Percentiles rank a stretch among this genome's conserved stretches.
These are phyloP conservation scores for Chrysanthemum makinoi DNA, from an alignment of 129 eudicot genomes.

Conservation along the genomic window DNA sequence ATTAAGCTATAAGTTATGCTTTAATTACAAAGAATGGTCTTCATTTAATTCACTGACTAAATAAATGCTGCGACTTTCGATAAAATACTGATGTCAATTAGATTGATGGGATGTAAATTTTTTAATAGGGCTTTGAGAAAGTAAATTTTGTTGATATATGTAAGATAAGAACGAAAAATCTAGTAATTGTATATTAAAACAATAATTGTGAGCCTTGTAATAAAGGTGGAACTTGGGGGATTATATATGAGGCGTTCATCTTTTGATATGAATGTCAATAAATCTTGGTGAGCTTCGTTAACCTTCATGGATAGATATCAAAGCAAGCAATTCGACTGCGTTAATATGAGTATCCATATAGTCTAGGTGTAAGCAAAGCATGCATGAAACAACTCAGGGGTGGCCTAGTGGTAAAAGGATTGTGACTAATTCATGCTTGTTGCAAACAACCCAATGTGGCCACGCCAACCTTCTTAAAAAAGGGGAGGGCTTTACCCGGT, in stretches of 20 bases:
- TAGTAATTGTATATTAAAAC: not conserved
- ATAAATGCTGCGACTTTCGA: no score
- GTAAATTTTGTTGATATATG: not conserved
- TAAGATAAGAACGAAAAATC: not conserved
- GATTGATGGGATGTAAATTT: not conserved
- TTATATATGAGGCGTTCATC: not conserved
- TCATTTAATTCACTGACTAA: not conserved
- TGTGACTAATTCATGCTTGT: no score
- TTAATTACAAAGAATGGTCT: slow-evolving; percentile 3
- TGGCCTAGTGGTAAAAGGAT: no score
- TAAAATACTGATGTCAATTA: not conserved
- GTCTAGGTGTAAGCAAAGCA: no score
- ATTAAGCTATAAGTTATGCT: not conserved
- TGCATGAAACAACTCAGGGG: no score
- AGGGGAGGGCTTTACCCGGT: no score
- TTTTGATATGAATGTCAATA: not conserved
- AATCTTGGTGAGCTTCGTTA: not conserved
- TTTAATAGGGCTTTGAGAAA: not conserved
- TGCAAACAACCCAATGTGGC: no score
- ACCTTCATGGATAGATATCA: not conserved
- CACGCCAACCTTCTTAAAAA: no score
- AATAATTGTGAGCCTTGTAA: slow-evolving; percentile 5
- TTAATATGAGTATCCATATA: no score
- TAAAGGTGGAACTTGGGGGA: not conserved
- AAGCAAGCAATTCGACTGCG: no score